Conservation (phyloP, 1,139 yeast species). For the Yamadazyma blattariae region DNA sequence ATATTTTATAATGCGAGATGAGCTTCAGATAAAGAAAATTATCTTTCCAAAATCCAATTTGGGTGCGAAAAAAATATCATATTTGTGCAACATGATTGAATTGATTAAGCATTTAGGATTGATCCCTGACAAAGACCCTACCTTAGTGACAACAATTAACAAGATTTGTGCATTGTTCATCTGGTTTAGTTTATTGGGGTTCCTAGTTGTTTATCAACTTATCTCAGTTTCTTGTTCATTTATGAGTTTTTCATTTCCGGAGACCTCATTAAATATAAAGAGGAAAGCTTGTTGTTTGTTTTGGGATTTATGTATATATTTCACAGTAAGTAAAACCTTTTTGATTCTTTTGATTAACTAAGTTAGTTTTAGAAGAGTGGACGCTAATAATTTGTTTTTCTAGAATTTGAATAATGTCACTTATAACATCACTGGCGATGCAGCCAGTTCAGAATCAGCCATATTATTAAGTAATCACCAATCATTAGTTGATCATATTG, state of each 20-base stretch:
- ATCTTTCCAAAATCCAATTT: neutral
- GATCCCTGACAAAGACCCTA: conserved; percentile 13
- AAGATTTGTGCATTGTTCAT: conserved; percentile 19
- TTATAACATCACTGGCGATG: conserved; percentile 42
- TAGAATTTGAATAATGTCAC: conserved; percentile 35
- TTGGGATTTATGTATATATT: conserved; percentile 35
- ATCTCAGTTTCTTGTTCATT: conserved; percentile 19
- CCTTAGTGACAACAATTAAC: conserved; percentile 6
- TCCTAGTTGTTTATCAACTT: conserved; percentile 22
- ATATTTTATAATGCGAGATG: neutral
- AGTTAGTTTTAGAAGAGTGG: conserved; percentile 16
- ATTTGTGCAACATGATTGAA: conserved; percentile 14
- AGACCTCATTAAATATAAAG: conserved; percentile 21
- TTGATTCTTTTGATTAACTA: conserved; percentile 3
- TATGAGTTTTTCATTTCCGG: conserved; percentile 24
- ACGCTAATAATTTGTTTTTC: no score
- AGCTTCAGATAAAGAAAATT: no score
- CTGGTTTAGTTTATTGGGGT: conserved; percentile 14
- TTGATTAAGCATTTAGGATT: conserved; percentile 22
- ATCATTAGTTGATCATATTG: conserved; percentile 53
- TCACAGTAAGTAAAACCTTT: conserved; percentile 25
- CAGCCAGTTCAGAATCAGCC: conserved; percentile 43
- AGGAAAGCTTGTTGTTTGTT: conserved; percentile 22
- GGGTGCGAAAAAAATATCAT: neutral
- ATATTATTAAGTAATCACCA: conserved; percentile 52